Evolutionary conservation across 192 early-diverging fungal genomes (phyloP), one percentile per base, ranked within the genome.

Genomic region (Geranomyces michiganensis): DNA sequence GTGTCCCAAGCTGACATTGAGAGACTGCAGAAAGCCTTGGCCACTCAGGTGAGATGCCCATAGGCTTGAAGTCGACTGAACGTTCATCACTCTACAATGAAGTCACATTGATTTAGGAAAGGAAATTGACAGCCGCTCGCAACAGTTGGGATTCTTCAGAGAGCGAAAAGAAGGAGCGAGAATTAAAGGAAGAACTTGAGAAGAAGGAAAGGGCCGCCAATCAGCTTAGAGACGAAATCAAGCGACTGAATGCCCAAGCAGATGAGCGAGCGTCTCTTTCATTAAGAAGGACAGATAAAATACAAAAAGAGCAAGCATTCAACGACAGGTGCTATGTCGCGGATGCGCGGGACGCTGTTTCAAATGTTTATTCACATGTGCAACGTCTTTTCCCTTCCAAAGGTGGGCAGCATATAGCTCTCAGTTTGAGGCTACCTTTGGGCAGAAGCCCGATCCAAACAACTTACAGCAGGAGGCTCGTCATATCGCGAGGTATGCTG

Each of bases 181-280:
- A 77, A 41, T 74, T 79, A n/a, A 63, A 66, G 67, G 21, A 77
- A 75, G 80, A 88, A 69, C 56, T 89, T 9, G 67, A 67, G 17
- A 71, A 72, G 12, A 43, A 76, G n/a, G 89, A 89, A n/a, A 75
- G 76, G 0, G 61, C 77, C 27, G 63, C 85, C 17, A 69, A 55
- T 14, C 55, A 58, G 17, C 62, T 88, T 3, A 80, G 78, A 48
- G 64, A 85, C 0, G 90, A 93, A 78, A 87, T 91, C 6, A 45
- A 78, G 63, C 24, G 72, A 56, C 80, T 90, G 61, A 92, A 82
- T 72, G 70, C 72, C 71, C 86, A 89, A 61, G 82, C 80, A 0
- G 89, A 91, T 36, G 84, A 82, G 0, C 80, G 88, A 0, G 90
- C 91, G 9, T 79, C 81, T 49, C 72, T 94, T 47, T 72, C 79